Evolutionary conservation across 2,329 filamentous ascomycete genomes (phyloP), one percentile per base, ranked within the genome.

Genomic region (Mollisia scopiformis): DNA sequence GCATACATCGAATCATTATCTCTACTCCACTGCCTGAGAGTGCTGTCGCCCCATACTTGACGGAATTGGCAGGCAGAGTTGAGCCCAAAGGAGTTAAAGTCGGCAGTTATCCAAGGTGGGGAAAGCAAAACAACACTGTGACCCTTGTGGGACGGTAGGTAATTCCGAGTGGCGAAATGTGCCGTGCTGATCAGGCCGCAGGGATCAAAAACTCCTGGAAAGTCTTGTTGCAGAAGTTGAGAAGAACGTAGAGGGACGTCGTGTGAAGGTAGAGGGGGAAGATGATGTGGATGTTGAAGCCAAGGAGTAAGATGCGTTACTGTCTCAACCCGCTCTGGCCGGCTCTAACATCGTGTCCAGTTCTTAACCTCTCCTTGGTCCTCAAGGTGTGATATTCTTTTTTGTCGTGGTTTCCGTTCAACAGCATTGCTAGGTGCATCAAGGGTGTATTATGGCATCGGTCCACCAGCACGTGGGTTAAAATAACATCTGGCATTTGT

Each of bases 101-200:
- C 16, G 95, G 95, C 50, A 96, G 92, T 76, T 98, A 99, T 76
- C 95, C 95, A 35, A 82, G 92, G 58, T 97, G 93, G 93, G 92
- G 90, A 5, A 94, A 92, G 81, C 86, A 87, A 71, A 83, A 83
- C 65, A 98, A 98, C 76, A 95, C 93, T 0, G 92, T 98, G 51
- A 97, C 94, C 11, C 80, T 99, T 56, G 93, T 97, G 21, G 86
- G 86, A 67, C 80, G 77, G 81, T 84, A 71, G 68, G 77, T 72
- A 49, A 11, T 23, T 37, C 10, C n/a, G n/a, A 23, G 21, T 28
- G 30, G 28, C 33, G 10, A 23, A 28, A 41, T 30, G 27, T 14
- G 37, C 19, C 19, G 27, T 50, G 47, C 66, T 61, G 53, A 62
- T 49, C 49, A 43, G 28, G 16, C 13, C 37, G 46, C 16, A 87